Evolutionary conservation across 345 rosid species (phyloP), one percentile per base, ranked within the genome.

Genomic region (Xanthoceras sorbifolium): DNA sequence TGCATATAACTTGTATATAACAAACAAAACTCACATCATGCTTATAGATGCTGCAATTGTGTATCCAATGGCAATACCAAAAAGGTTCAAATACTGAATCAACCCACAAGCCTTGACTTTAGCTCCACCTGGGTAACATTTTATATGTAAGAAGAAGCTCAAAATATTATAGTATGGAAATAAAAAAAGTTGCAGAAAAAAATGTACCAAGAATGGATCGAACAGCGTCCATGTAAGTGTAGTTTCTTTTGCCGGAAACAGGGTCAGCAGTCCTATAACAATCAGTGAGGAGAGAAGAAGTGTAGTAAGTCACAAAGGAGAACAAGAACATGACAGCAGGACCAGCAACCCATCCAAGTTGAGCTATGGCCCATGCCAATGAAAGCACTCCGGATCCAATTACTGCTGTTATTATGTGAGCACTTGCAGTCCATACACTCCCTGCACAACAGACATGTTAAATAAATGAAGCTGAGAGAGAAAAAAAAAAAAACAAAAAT

Each of bases 371-470:
- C 97, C 97, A 93, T 0, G 97, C 98, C 40, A 93, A 76, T 2
- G 97, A 89, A n/a, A 93, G 84, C 69, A 93, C 98, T 14, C 98
- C 98, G 0, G 97, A 93, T 18, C 98, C 98, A 0, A 93, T 93
- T 57, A 91, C 93, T 0, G 97, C 98, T 0, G 98, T 93, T 81
- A 90, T 90, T 38, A 91, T 85, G 84, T 93, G 98, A 20, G 98
- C 91, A 46, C 92, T 93, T 3, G 97, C 94, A 0, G 93, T 93
- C 93, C 97, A 93, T 2, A 90, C 66, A 11, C 87, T 91, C 68
- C 98, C 98, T 93, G 77, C n/a, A n/a, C n/a, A n/a, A n/a, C n/a
- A n/a, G n/a, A n/a, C n/a, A n/a, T n/a, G n/a, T n/a, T n/a, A n/a
- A n/a, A 66, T 1, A 11, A 62, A 23, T 10, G 12, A 17, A 25